These are phyloP conservation scores for Epicoccum sorghinum DNA, from an alignment of 2,329 filamentous ascomycete genomes.

Conservation along the genomic window DNA sequence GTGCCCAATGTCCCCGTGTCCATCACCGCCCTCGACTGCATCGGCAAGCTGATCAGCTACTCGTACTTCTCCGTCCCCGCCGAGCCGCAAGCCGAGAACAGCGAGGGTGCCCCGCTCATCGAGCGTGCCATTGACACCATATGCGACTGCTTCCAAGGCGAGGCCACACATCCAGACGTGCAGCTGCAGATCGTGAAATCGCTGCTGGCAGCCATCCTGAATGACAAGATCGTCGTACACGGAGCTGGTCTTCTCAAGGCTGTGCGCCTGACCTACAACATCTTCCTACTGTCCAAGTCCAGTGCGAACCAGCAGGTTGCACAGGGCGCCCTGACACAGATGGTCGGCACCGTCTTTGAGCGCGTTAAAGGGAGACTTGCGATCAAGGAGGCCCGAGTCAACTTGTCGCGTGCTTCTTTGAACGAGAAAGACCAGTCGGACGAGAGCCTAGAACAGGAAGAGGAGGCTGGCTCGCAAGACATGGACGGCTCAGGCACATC, in stretches of 20 bases:
- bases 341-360: conserved; percentile 98
- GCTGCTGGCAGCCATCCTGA: conserved; percentile 89
- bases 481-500: conserved; percentile 35
- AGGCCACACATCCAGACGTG: conserved; percentile 88
- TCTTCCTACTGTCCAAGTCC: conserved; percentile 93
- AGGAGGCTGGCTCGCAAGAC: conserved; percentile 28
- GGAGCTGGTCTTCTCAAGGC: conserved; percentile 95
- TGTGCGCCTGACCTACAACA: conserved; percentile 97
- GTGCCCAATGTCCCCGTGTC: conserved; percentile 83
- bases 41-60: conserved; percentile 98
- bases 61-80: conserved; percentile 88
- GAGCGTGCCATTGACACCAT: conserved; percentile 98
- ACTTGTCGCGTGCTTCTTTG: conserved; percentile 54
- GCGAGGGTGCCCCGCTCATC: conserved; percentile 73
- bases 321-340: conserved; percentile 95
- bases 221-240: conserved; percentile 98
- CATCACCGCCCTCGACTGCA: conserved; percentile 92
- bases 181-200: conserved; percentile 99
- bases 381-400: conserved; percentile 80
- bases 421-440: conserved; percentile 44
- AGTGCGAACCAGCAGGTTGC: conserved; percentile 96
- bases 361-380: conserved; percentile 85
- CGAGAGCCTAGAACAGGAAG: conserved; percentile 38
- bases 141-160: conserved; percentile 98
- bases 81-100: conserved; percentile 46